These are phyloP conservation scores for Kluyveromyces sp. DNA, from an alignment of 1,139 yeast species.

Conservation along the genomic window DNA sequence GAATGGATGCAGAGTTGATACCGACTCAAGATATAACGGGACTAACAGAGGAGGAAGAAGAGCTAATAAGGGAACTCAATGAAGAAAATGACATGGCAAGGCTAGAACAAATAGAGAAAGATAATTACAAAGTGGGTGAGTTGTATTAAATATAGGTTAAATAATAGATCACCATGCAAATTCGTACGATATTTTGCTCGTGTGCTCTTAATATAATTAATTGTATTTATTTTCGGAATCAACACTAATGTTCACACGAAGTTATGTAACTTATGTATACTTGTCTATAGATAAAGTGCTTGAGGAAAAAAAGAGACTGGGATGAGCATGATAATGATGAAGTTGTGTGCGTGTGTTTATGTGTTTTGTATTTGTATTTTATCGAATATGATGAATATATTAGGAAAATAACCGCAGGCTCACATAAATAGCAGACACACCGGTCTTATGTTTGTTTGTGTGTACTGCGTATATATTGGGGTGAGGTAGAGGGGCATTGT, in stretches of 20 bases:
- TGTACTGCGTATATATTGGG: neutral
- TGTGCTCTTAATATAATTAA: neutral
- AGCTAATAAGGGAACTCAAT: slow-evolving; percentile 45
- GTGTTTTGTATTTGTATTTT: too few species aligned
- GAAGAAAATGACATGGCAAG: slow-evolving; percentile 34
- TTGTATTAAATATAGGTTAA: slow-evolving; percentile 5
- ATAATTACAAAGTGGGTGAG: slow-evolving; percentile 32
- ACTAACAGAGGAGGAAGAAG: slow-evolving; percentile 40
- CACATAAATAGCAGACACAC: too few species aligned
- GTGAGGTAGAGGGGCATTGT: neutral
- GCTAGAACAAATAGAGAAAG: slow-evolving; percentile 34
- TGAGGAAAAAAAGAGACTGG: neutral
- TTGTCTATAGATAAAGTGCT: slow-evolving; percentile 1
- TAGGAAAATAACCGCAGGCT: too few species aligned
- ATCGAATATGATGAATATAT: too few species aligned
- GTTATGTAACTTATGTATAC: neutral
- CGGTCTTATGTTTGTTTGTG: neutral
- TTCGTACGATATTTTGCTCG: too few species aligned
- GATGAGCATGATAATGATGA: neutral
- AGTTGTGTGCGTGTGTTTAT: too few species aligned
- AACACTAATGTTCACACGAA: too few species aligned
- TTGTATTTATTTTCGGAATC: neutral
- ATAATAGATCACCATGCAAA: too few species aligned
- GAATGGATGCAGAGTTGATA: slow-evolving; percentile 75
- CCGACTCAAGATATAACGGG: slow-evolving; percentile 67